Base-by-base conservation (phyloP, 257 asterid genomes). In the Capsicum rhomboideum region DNA sequence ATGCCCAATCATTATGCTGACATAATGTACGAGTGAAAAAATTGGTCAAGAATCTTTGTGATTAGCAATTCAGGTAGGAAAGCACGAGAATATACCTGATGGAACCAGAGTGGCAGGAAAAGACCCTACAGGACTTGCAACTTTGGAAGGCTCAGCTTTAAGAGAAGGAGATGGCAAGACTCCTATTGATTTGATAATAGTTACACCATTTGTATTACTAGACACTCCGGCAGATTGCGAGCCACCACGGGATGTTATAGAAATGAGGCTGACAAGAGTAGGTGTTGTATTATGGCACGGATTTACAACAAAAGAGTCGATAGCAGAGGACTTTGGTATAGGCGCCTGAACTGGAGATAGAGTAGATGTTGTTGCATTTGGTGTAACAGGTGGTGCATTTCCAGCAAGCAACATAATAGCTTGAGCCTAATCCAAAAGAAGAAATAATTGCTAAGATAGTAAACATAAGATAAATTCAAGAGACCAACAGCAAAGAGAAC, bases 391-490 rank as follows among this genome's bases (percentile, higher is more conserved):
- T 46, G 95, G 91, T 52, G 91, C 96, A 53, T 96, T 94, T 83
- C 98, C 97, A 64, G 99, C 99, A 87, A 96, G 90, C 37, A 95
- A 81, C 99, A 94, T 95, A 58, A 95, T 95, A 56, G 98, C 99
- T 79, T 94, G 98, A 88, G 99, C 99, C 99, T 95, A 83, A 83
- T 28, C 69, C 82, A 83, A 84, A 58, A 80, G 29, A 68, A 59
- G 34, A 49, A 75, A 16, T 82, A 18, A 80, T 56, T 28, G 79
- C 31, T 1, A 20, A 72, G 21, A 28, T 79, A 34, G 28, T 21
- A 78, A 3, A 10, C 66, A 20, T 52, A 79, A 17, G 69, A 46
- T 28, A 66, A 55, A 11, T 63, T 23, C 26, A 50, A 10, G 9
- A 34, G 46, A 78, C 63, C 63, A 29, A 29, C 66, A 23, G 63